Conservation (phyloP, 495 filamentous ascomycete genomes). For the Penicillium nucicola region DNA sequence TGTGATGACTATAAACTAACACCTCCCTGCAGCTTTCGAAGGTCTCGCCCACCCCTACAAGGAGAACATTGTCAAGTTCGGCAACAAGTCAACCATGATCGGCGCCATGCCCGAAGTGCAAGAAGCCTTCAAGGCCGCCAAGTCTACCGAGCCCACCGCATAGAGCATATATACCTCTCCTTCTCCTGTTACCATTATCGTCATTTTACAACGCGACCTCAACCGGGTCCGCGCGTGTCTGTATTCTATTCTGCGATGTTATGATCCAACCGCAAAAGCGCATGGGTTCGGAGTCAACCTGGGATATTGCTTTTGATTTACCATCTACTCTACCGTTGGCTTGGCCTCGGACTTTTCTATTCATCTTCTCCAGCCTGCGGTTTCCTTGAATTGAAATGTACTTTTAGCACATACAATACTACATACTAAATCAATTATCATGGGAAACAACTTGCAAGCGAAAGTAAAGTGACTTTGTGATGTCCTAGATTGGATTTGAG, state of each 20-base stretch:
- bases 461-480: no score
- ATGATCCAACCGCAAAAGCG: constrained; percentile 41
- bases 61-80: constrained; percentile 76
- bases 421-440: not conserved
- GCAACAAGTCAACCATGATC: constrained; percentile 40
- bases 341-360: constrained; percentile 5
- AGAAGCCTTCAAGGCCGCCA: constrained; percentile 45
- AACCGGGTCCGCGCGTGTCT: constrained; percentile 14
- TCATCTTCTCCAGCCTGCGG: constrained; percentile 8
- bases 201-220: constrained; percentile 11
- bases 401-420: constrained; percentile 10
- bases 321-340: constrained; percentile 6
- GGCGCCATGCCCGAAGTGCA: constrained; percentile 43
- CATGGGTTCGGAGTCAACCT: constrained; percentile 48
- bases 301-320: constrained; percentile 22
- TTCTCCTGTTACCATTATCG: constrained; percentile 7
- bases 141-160: constrained; percentile 19
- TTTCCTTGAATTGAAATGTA: constrained; percentile 6
- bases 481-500: not conserved
- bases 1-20: constrained; percentile 4
- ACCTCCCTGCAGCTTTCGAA: constrained; percentile 69
- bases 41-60: constrained; percentile 87
- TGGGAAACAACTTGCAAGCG: not conserved
- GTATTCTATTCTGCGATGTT: constrained; percentile 33
- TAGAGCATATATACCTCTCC: constrained; percentile 16